Percentiles rank a stretch among this genome's conserved stretches.
Evolutionary conservation across 2,329 filamentous ascomycete genomes (phyloP).

Genomic region (Myriosclerotinia curreyana): DNA sequence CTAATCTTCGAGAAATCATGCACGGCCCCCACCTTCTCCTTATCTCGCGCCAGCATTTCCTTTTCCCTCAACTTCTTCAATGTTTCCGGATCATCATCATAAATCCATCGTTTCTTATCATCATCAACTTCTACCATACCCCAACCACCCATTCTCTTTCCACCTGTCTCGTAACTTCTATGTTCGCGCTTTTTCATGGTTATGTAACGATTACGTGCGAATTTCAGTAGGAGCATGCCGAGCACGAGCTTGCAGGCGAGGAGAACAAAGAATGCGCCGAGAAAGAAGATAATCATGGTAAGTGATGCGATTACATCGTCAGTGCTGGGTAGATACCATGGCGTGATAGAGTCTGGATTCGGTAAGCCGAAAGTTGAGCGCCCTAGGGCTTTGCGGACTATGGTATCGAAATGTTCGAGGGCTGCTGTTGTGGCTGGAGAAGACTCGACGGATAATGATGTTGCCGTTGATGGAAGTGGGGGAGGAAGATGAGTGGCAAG

Average conservation of each 20-base stretch:
- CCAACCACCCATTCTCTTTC: constrained; percentile 75
- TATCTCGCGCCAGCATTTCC: constrained; percentile 59
- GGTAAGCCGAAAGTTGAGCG: constrained; percentile 62
- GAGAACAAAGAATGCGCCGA: constrained; percentile 79
- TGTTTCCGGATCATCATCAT: constrained; percentile 76
- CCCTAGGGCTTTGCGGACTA: constrained; percentile 74
- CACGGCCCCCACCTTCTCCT: constrained; percentile 46
- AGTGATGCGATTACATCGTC: constrained; percentile 72
- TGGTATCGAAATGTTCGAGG: constrained; percentile 72
- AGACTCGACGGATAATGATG: constrained; percentile 63
- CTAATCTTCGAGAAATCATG: constrained; percentile 65
- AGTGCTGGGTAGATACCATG: constrained; percentile 42
- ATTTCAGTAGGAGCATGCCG: constrained; percentile 81
- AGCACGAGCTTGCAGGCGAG: constrained; percentile 81
- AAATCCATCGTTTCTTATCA: constrained; percentile 81
- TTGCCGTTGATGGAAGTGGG: constrained; percentile 64
- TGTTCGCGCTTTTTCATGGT: constrained; percentile 68
- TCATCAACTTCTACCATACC: constrained; percentile 86
- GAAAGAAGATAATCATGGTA: constrained; percentile 84
- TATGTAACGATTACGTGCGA: constrained; percentile 73
- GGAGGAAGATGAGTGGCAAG: constrained; percentile 80
- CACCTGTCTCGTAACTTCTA: constrained; percentile 63
- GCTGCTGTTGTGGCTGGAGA: constrained; percentile 76
- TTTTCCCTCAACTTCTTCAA: constrained; percentile 59
- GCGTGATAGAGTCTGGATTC: constrained; percentile 37